These are phyloP conservation scores for Pseudogymnoascus sp. DNA, from an alignment of 2,329 filamentous ascomycete genomes.

Conservation along the genomic window DNA sequence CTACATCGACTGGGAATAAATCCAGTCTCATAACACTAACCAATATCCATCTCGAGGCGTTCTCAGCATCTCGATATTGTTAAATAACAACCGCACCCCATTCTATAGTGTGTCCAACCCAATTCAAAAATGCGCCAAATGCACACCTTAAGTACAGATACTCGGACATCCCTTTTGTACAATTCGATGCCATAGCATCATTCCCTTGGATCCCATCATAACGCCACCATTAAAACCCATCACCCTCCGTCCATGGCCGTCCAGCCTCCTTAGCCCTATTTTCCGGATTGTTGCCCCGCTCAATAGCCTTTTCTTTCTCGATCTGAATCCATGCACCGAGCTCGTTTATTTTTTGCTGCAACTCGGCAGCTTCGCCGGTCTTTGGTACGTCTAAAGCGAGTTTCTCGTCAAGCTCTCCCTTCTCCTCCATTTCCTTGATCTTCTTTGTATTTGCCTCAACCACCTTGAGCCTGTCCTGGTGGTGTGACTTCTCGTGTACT, in stretches of 20 bases:
- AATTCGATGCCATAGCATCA: conserved; percentile 21
- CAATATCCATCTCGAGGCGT: not conserved
- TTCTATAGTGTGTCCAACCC: not conserved
- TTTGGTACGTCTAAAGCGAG: not conserved
- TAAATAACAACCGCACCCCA: conserved; percentile 3
- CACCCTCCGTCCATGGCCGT: conserved; percentile 7
- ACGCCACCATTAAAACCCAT: conserved; percentile 8
- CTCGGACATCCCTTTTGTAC: conserved; percentile 8
- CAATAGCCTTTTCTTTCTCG: conserved; percentile 10
- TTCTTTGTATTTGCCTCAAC: conserved; percentile 11
- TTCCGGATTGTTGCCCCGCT: not conserved
- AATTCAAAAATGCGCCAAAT: conserved; percentile 7
- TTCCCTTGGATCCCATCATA: not conserved
- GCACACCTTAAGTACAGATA: not conserved
- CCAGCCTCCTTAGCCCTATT: conserved; percentile 12
- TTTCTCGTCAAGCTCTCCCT: conserved; percentile 10
- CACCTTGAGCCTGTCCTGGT: conserved; percentile 9
- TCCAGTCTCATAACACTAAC: not conserved
- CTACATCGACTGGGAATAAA: not conserved
- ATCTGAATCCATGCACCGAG: not conserved
- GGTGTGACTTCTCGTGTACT: conserved; percentile 11
- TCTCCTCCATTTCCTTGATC: conserved; percentile 14
- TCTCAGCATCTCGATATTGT: not conserved
- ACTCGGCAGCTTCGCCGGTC: not conserved
- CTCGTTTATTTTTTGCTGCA: conserved; percentile 9